A percentile compares a stretch with the other conserved stretches of the same genome.
Evolutionary conservation across 805 yeast species (phyloP).

Genomic region (Suhomyces sp.): DNA sequence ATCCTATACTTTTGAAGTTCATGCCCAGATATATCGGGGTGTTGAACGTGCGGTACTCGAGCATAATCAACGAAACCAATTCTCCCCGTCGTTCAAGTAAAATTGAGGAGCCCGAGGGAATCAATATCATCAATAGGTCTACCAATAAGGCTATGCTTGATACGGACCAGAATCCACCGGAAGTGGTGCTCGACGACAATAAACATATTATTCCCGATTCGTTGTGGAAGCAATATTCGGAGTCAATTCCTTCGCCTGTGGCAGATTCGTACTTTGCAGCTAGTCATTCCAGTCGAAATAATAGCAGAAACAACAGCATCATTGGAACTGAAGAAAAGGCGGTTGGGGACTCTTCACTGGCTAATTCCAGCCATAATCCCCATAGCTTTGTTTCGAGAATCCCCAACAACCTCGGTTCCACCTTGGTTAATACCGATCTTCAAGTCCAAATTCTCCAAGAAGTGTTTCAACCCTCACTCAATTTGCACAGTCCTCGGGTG

Average conservation of each 20-base stretch:
- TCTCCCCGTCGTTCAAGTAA: not conserved
- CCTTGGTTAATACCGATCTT: slow-evolving; percentile 36
- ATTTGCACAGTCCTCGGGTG: slow-evolving; percentile 18
- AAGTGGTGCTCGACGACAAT: slow-evolving; percentile 89
- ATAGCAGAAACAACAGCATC: slow-evolving; percentile 4
- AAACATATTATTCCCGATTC: slow-evolving; percentile 87
- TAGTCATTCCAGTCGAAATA: slow-evolving; percentile 2
- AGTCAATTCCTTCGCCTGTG: slow-evolving; percentile 19
- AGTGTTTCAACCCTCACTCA: slow-evolving; percentile 29
- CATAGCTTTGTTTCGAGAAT: not conserved
- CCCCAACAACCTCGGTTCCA: slow-evolving; percentile 27
- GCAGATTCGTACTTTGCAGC: slow-evolving; percentile 9
- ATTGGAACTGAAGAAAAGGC: not conserved
- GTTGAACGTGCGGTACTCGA: slow-evolving; percentile 78
- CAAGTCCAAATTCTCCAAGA: slow-evolving; percentile 40
- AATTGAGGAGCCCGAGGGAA: not conserved
- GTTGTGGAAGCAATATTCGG: slow-evolving; percentile 61
- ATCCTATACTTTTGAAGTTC: slow-evolving; percentile 71
- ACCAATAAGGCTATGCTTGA: not conserved
- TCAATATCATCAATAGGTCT: not conserved
- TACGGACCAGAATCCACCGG: slow-evolving; percentile 46
- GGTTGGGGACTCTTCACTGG: not conserved
- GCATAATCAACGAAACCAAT: slow-evolving; percentile 37
- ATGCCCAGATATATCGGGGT: slow-evolving; percentile 97
- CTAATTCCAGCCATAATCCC: slow-evolving; percentile 1